These are phyloP conservation scores for Trichosporon sp. DNA, from an alignment of 1,284 basidiomycete genomes.

Conservation along the genomic window DNA sequence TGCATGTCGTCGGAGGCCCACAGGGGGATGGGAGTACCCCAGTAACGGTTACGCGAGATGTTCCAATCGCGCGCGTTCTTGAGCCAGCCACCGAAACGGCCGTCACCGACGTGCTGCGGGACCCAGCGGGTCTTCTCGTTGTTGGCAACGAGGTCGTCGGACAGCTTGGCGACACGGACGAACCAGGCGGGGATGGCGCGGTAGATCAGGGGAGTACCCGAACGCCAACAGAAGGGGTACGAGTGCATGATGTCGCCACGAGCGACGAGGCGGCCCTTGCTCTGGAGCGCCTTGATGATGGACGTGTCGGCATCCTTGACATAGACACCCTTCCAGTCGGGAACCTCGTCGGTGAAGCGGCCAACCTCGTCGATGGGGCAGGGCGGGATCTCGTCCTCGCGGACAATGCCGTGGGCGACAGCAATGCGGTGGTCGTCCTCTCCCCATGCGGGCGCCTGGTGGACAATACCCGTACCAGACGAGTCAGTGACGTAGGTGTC, in stretches of 20 bases:
- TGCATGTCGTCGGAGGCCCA: constrained; percentile 94
- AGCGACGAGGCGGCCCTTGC: constrained; percentile 82
- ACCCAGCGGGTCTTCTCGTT: constrained; percentile 95
- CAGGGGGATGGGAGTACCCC: constrained; percentile 96
- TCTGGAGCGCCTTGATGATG: constrained; percentile 89
- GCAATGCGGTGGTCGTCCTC: constrained; percentile 98
- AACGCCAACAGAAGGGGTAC: constrained; percentile 98
- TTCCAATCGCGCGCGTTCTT: constrained; percentile 99
- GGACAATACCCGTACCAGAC: constrained; percentile 97
- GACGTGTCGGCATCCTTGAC: constrained; percentile 95
- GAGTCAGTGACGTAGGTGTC: constrained; percentile 93
- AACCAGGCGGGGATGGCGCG: constrained; percentile 97
- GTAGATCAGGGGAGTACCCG: constrained; percentile 93
- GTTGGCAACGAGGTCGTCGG: constrained; percentile 84
- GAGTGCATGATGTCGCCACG: constrained; percentile 85
- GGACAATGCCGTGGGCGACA: constrained; percentile 77
- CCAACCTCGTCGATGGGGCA: constrained; percentile 93
- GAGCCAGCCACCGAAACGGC: constrained; percentile 96
- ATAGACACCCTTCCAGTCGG: constrained; percentile 86
- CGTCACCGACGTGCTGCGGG: constrained; percentile 84
- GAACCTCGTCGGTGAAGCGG: constrained; percentile 82
- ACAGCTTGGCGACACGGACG: constrained; percentile 80
- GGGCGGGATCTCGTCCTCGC: constrained; percentile 87
- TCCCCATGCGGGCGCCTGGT: constrained; percentile 98
- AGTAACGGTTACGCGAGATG: constrained; percentile 97